Conservation (phyloP, 306 rosid species). For the Rosa rugosa region DNA sequence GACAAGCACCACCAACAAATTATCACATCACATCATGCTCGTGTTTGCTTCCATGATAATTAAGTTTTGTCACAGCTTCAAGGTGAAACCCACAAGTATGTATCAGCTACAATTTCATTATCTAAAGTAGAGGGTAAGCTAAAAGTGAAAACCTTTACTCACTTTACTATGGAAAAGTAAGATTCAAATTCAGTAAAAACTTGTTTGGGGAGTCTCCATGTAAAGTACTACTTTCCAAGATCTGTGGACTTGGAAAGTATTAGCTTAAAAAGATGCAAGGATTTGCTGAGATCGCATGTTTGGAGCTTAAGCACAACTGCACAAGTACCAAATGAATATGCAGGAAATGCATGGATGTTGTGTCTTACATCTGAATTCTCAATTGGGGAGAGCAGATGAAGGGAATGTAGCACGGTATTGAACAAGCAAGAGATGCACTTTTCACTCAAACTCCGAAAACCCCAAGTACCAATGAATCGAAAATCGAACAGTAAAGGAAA, state of each 20-base stretch:
- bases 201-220: background rate
- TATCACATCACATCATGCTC: background rate
- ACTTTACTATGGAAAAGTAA: background rate
- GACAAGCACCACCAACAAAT: slow-evolving; percentile 48
- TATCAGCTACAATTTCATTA: background rate
- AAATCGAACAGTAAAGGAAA: background rate
- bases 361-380: background rate
- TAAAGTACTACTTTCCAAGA: background rate
- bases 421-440: background rate
- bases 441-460: background rate
- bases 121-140: background rate
- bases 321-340: background rate
- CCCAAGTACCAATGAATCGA: background rate
- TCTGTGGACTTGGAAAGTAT: background rate
- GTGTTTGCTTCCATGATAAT: slow-evolving; percentile 2
- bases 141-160: background rate
- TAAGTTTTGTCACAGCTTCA: background rate
- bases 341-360: slow-evolving; percentile 2
- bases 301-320: background rate
- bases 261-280: background rate
- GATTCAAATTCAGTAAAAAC: background rate
- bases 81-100: slow-evolving; percentile 6
- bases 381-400: slow-evolving; percentile 1
- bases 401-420: background rate
- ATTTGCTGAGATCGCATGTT: background rate